Percentiles rank a stretch among this genome's conserved stretches.
phyloP scores from a whole-genome alignment of 179 eudicot genomes.

The Sideroxylon spinosum region DNA sequence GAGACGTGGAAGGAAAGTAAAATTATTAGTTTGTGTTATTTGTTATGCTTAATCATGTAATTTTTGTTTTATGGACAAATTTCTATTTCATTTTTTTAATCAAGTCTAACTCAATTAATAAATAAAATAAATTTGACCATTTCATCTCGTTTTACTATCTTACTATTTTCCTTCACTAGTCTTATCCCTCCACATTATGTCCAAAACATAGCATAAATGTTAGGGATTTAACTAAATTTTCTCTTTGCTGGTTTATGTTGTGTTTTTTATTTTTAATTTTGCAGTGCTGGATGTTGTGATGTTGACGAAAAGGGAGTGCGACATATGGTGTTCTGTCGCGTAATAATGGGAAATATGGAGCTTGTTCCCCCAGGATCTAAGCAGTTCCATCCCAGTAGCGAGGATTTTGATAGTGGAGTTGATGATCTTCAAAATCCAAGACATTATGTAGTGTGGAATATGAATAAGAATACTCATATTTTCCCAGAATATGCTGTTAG shows the following conservation, averaged over 20 bases:
- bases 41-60: too few relatives aligned
- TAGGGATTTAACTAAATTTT: background rate
- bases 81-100: background rate
- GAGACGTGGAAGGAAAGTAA: constrained; percentile 25
- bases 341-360: constrained; percentile 95
- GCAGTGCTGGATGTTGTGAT: constrained; percentile 74
- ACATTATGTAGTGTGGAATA: constrained; percentile 72
- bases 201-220: too few relatives aligned
- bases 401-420: constrained; percentile 83
- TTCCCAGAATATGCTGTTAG: constrained; percentile 75
- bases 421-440: constrained; percentile 76
- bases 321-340: constrained; percentile 82
- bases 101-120: constrained; percentile 33
- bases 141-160: too few relatives aligned
- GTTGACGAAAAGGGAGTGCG: constrained; percentile 89
- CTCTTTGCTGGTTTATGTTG: background rate
- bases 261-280: constrained; percentile 18
- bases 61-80: too few relatives aligned
- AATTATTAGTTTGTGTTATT: constrained; percentile 12
- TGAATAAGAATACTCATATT: constrained; percentile 80
- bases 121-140: background rate
- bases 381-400: constrained; percentile 81
- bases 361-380: constrained; percentile 68
- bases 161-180: too few relatives aligned
- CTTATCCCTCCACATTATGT: too few relatives aligned